These are phyloP conservation scores for Aspergillus alliaceus DNA, from an alignment of 2,329 filamentous ascomycete species.

Conservation along the genomic window DNA sequence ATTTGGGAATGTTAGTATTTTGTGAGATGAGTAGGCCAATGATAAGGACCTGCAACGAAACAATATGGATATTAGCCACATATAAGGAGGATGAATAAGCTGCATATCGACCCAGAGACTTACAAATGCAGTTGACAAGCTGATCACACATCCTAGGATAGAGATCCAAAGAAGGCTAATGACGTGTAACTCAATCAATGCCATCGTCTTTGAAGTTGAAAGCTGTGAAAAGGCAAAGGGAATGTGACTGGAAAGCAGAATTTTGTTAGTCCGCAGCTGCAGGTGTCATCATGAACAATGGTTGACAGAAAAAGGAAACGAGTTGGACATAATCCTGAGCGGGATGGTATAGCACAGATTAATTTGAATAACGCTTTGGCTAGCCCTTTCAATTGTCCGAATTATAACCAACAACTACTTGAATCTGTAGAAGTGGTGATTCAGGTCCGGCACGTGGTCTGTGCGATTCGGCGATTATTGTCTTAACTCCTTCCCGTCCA, in stretches of 20 bases:
- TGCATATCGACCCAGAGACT: not conserved
- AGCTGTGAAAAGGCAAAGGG: not conserved
- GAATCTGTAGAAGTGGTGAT: too few relatives aligned
- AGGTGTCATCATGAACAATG: not conserved
- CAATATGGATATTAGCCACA: not conserved
- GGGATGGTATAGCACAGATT: not conserved
- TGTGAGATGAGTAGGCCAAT: slow-evolving; percentile 30
- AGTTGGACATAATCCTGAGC: not conserved
- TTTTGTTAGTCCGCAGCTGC: not conserved
- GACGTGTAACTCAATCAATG: not conserved
- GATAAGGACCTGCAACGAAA: slow-evolving; percentile 23
- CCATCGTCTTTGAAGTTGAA: not conserved
- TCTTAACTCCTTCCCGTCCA: slow-evolving; percentile 21
- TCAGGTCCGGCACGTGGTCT: slow-evolving; percentile 28
- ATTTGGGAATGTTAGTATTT: slow-evolving; percentile 28
- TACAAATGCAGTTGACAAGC: not conserved
- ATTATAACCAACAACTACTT: not conserved
- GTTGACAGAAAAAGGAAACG: not conserved
- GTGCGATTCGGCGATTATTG: slow-evolving; percentile 28
- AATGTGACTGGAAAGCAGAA: not conserved
- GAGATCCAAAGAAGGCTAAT: not conserved
- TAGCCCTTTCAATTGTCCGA: not conserved
- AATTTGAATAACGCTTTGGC: not conserved
- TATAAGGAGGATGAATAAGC: not conserved
- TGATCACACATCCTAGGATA: not conserved